These are phyloP conservation scores for Smittium culicis DNA, from an alignment of 371 early-diverging fungal species.

Conservation along the genomic window DNA sequence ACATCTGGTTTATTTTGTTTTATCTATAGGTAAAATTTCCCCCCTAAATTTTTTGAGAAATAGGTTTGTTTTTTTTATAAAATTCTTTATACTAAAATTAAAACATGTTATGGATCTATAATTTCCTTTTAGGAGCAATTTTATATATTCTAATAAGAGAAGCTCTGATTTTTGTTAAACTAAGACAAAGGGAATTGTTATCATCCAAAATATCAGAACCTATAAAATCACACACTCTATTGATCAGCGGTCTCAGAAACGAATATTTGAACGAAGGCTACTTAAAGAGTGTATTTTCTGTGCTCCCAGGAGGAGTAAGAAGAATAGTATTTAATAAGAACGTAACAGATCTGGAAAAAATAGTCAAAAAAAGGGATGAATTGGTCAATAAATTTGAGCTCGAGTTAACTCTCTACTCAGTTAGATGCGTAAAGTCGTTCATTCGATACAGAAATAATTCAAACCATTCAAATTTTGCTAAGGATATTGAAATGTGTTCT, in stretches of 20 bases:
- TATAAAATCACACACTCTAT: slow-evolving; percentile 9
- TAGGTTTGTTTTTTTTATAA: no score
- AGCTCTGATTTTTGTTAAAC: slow-evolving; percentile 41
- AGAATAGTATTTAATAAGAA: background rate
- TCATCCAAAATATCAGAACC: slow-evolving; percentile 39
- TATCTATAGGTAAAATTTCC: slow-evolving; percentile 23
- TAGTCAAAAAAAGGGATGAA: background rate
- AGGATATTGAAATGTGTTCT: no score
- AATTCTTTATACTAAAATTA: no score
- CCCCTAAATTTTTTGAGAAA: no score
- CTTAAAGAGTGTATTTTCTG: background rate
- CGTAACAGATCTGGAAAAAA: background rate
- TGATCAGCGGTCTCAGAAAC: slow-evolving; percentile 1
- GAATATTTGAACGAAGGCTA: background rate
- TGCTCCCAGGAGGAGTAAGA: background rate
- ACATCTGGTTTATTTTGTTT: slow-evolving; percentile 44
- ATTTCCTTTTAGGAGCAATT: slow-evolving; percentile 17
- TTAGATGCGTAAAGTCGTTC: background rate
- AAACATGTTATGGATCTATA: no score
- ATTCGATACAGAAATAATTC: background rate
- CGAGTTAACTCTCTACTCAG: background rate
- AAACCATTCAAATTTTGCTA: no score
- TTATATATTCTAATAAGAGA: slow-evolving; percentile 46
- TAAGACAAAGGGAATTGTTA: slow-evolving; percentile 51
- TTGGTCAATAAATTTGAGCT: background rate